Base-by-base conservation (phyloP, 2,329 filamentous ascomycete genomes). In the Fusarium decemcellulare region DNA sequence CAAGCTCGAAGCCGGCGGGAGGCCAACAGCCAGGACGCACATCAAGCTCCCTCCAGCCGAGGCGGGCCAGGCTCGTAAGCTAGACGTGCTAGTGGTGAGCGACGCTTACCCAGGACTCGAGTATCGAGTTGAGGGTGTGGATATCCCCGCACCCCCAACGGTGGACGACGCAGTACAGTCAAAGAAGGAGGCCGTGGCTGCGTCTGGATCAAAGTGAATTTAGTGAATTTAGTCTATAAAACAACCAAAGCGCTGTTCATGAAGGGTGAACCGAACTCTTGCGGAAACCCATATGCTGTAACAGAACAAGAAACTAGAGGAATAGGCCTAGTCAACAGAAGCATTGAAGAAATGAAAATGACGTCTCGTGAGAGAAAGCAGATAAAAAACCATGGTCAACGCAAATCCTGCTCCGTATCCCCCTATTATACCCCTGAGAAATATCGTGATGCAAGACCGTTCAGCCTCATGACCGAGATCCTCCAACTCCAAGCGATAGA, bases 51-150 rank as follows among this genome's bases (percentile, higher is more conserved):
- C 91, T 2, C 81, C 86, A 59, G 73, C 78, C 9, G 77, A 77
- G 52, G 76, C 72, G 8, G 81, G 79, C 5, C 81, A 83, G 67
- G 85, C 82, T 14, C 88, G 90, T 73, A 92, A 87, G 77, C 80
- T 97, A 10, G 91, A 94, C 76, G 87, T 98, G 4, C 78, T 87
- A 66, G 90, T 98, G 3, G 84, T 96, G 16, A 98, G 95, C 79
- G 96, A 98, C 84, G 90, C 90, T 15, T 98, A 98, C 80, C 83
- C 94, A 36, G 93, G 92, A 0, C 89, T 98, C 85, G 83, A 87
- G 76, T 84, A 88, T 65, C 77, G 79, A 27, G 63, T 86, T 1
- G 63, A 81, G 39, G 84, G 83, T 2, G 82, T 89, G 0, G 83
- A 87, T 23, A 80, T 90, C n/a, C 87, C 87, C 16, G 81, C 79